Evolutionary conservation across 345 rosid species (phyloP).

Genomic region (Rhizophora apiculata): DNA sequence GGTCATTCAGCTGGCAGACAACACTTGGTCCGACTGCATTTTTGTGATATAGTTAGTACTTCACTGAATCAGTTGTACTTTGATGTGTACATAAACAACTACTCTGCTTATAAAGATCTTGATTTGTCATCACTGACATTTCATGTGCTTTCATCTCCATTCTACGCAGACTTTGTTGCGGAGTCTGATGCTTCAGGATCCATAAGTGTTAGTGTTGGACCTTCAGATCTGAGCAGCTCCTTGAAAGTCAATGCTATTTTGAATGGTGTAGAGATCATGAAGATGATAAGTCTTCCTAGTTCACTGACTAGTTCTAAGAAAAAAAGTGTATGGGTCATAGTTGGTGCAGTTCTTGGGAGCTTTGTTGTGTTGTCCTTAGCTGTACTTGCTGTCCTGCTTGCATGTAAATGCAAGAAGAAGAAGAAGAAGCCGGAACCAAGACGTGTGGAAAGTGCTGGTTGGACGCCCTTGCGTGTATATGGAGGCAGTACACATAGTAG

Average conservation of each 20-base stretch:
- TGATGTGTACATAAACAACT: constrained; percentile 63
- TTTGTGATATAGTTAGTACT: constrained; percentile 78
- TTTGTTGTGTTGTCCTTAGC: constrained; percentile 37
- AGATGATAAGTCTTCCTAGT: constrained; percentile 40
- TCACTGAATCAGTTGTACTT: constrained; percentile 78
- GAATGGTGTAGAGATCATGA: constrained; percentile 92
- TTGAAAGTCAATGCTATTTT: constrained; percentile 60
- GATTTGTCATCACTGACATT: constrained; percentile 66
- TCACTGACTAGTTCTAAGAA: constrained; percentile 30
- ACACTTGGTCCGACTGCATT: constrained; percentile 84
- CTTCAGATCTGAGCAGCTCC: constrained; percentile 67
- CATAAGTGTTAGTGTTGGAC: constrained; percentile 71
- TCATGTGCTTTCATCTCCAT: constrained; percentile 71
- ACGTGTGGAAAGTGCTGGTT: constrained; percentile 59
- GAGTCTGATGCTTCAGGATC: constrained; percentile 52
- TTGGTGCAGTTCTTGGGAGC: constrained; percentile 62
- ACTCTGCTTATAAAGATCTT: constrained; percentile 58
- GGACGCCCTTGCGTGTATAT: constrained; percentile 73
- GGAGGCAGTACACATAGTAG: constrained; percentile 73
- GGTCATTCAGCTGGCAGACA: constrained; percentile 43
- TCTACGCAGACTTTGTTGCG: constrained; percentile 65
- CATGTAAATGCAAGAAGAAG: constrained; percentile 43
- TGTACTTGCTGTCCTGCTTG: constrained; percentile 28
- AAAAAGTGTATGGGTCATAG: constrained; percentile 47
- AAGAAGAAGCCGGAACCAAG: constrained; percentile 36